phyloP scores from a whole-genome alignment of 2,329 filamentous ascomycete species.

The Fusarium acutatum region DNA sequence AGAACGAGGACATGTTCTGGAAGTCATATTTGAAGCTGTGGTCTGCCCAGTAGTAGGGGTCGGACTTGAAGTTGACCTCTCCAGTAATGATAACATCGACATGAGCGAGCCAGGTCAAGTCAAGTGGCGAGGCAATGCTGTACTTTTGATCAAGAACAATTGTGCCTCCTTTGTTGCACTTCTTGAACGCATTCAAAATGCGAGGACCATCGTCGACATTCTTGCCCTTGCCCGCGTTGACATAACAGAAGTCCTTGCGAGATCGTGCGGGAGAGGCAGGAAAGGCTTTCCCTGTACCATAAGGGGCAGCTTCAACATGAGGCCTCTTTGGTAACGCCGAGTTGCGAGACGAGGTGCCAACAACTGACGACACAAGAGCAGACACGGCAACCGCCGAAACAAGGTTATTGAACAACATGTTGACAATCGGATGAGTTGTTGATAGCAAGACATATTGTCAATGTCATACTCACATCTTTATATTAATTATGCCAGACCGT shows the following conservation, averaged over 20 bases:
- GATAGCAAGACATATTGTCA: not conserved
- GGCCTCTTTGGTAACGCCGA: slow-evolving; percentile 27
- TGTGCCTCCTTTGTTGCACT: slow-evolving; percentile 70
- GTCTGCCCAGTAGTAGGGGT: slow-evolving; percentile 74
- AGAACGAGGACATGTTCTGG: slow-evolving; percentile 66
- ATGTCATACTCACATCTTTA: not conserved
- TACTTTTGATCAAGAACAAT: slow-evolving; percentile 69
- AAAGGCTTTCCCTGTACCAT: slow-evolving; percentile 23
- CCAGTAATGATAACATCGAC: slow-evolving; percentile 68
- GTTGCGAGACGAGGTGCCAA: not conserved
- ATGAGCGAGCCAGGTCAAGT: slow-evolving; percentile 70
- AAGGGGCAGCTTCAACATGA: slow-evolving; percentile 26
- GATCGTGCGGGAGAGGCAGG: slow-evolving; percentile 24
- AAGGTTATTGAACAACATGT: slow-evolving; percentile 17
- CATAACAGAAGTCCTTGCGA: slow-evolving; percentile 29
- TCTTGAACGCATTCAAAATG: slow-evolving; percentile 37
- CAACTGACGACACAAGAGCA: slow-evolving; percentile 15
- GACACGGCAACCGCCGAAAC: slow-evolving; percentile 17
- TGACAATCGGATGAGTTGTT: too few species aligned
- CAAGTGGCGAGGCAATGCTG: slow-evolving; percentile 69
- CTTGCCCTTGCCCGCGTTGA: slow-evolving; percentile 21
- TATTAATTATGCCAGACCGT: not conserved
- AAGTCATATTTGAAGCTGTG: slow-evolving; percentile 71
- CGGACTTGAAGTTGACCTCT: slow-evolving; percentile 69
- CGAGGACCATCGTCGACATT: slow-evolving; percentile 23